Percentiles rank a stretch among this genome's conserved stretches.
Conservation (phyloP, 257 asterid genomes). For the Solanum commersonii region DNA sequence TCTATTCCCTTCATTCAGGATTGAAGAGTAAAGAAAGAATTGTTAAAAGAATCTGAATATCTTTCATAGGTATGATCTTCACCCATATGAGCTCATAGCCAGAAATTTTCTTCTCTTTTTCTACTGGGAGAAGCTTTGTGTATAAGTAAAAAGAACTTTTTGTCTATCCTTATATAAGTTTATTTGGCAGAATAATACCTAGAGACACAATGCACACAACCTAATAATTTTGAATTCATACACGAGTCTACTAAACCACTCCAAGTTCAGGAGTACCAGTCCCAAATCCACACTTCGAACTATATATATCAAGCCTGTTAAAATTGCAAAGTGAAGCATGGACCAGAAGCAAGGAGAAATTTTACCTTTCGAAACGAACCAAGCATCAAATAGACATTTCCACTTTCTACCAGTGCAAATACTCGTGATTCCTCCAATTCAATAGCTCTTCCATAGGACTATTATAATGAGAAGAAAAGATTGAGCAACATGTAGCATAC, state of each 20-base stretch:
- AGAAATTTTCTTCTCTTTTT: not conserved
- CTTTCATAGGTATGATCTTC: not conserved
- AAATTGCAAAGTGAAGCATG: not conserved
- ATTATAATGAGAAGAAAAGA: slow-evolving; percentile 16
- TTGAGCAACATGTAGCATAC: not conserved
- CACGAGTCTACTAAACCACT: not conserved
- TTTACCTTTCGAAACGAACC: slow-evolving; percentile 72
- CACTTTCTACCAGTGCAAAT: slow-evolving; percentile 88
- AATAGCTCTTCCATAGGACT: slow-evolving; percentile 93
- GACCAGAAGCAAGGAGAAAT: not conserved
- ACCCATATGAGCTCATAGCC: not conserved
- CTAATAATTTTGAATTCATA: not conserved
- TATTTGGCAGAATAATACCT: not conserved
- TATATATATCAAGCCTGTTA: not conserved
- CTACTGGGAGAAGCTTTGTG: not conserved
- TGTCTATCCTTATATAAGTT: not conserved
- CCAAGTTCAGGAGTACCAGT: not conserved
- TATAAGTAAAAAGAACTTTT: not conserved
- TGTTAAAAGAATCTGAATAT: not conserved
- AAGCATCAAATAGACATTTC: slow-evolving; percentile 79
- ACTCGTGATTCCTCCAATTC: slow-evolving; percentile 81
- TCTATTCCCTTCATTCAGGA: slow-evolving; percentile 56
- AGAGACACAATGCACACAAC: not conserved
- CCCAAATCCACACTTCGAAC: not conserved
- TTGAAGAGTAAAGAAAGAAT: not conserved